Evolutionary conservation across 176 grass and related monocot species (phyloP).

Genomic region (Musa beccarii): DNA sequence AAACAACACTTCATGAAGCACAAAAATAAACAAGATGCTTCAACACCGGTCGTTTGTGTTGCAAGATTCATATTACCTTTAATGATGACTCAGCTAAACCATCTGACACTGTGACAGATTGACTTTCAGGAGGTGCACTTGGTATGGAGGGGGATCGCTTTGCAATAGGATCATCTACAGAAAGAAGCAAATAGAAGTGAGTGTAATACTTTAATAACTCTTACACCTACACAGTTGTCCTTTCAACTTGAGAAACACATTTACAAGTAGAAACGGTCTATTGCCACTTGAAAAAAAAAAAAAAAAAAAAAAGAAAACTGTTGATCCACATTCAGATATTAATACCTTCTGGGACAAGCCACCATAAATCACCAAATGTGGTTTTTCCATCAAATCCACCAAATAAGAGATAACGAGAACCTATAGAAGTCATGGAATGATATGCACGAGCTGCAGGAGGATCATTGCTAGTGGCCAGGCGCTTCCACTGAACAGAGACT

Average conservation of each 20-base stretch:
- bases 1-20: conserved; percentile 1
- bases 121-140: conserved; percentile 40
- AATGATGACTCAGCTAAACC: conserved; percentile 23
- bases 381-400: conserved; percentile 97
- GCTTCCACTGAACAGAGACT: conserved; percentile 97
- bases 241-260: not conserved
- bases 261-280: not conserved
- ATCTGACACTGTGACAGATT: conserved; percentile 22
- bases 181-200: conserved; percentile 10
- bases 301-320: not conserved
- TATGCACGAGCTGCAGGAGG: conserved; percentile 78
- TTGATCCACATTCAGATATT: conserved; percentile 7
- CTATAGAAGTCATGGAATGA: conserved; percentile 84
- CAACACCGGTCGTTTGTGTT: not conserved
- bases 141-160: conserved; percentile 39
- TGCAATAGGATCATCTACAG: conserved; percentile 85
- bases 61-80: conserved; percentile 42
- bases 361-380: conserved; percentile 93
- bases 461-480: conserved; percentile 57
- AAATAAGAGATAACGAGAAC: conserved; percentile 81
- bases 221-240: no score
- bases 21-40: not conserved
- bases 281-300: not conserved
- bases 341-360: conserved; percentile 95
- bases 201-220: not conserved